phyloP scores from a whole-genome alignment of 768 basidiomycete genomes.

The Lactarius deliciosus region DNA sequence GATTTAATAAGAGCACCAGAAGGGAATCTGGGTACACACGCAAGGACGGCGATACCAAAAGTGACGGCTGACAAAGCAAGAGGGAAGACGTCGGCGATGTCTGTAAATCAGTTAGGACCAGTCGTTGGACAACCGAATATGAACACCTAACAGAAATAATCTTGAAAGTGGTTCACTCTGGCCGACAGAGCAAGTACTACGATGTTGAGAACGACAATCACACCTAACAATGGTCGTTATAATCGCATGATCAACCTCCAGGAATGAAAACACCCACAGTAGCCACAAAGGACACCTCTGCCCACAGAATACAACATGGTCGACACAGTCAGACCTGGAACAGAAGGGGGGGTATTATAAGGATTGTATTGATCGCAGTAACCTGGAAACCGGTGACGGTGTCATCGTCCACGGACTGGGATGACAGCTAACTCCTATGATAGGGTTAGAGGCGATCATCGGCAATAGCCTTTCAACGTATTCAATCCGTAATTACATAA shows the following conservation, averaged over 20 bases:
- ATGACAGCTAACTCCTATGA: no score
- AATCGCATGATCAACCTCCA: not conserved
- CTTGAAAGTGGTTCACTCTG: conserved; percentile 55
- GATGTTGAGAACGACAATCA: conserved; percentile 47
- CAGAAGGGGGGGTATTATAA: no score
- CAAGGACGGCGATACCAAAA: conserved; percentile 42
- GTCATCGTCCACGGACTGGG: no score
- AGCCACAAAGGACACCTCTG: conserved; percentile 12
- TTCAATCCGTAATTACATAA: no score
- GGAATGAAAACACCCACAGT: not conserved
- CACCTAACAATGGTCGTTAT: not conserved
- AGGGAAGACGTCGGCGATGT: conserved; percentile 60
- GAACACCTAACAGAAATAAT: conserved; percentile 54
- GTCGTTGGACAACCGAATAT: not conserved
- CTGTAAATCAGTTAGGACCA: conserved; percentile 34
- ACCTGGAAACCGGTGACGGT: no score
- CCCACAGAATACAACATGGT: conserved; percentile 5
- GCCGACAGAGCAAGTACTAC: conserved; percentile 53
- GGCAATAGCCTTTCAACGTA: no score
- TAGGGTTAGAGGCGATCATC: no score
- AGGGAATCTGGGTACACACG: conserved; percentile 38
- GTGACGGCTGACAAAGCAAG: conserved; percentile 56
- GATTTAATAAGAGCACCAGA: not conserved
- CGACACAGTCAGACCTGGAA: conserved; percentile 1
- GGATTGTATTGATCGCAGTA: no score